phyloP scores from a whole-genome alignment of 176 grass and related monocot genomes.

The Echinochloa phyllopogon region DNA sequence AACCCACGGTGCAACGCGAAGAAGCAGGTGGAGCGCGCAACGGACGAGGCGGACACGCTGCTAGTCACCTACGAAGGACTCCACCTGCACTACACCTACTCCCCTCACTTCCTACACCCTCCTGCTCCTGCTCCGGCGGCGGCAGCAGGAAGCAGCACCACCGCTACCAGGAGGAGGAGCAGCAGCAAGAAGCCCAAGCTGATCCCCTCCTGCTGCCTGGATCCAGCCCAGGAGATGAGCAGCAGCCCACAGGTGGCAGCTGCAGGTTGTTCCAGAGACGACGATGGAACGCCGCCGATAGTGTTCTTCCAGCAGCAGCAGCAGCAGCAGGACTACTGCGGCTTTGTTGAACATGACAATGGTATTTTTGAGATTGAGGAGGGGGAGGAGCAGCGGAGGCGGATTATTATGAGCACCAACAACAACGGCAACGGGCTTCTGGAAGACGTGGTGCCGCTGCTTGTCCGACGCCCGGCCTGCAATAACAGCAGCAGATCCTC shows the following conservation, averaged over 20 bases:
- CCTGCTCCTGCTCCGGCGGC: too few relatives aligned
- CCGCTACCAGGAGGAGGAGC: neutral
- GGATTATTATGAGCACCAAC: too few relatives aligned
- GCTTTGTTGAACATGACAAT: too few relatives aligned
- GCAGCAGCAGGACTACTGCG: too few relatives aligned
- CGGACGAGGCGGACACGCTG: constrained; percentile 71
- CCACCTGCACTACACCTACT: constrained; percentile 92
- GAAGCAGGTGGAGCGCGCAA: constrained; percentile 85
- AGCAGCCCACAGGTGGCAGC: neutral
- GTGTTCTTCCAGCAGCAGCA: neutral
- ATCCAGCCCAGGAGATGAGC: neutral
- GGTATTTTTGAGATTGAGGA: too few relatives aligned
- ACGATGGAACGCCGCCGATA: too few relatives aligned
- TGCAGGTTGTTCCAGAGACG: neutral
- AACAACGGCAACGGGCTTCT: constrained; percentile 43
- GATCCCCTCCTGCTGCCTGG: too few relatives aligned
- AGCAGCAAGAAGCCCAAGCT: constrained; percentile 65
- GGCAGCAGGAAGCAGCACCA: too few relatives aligned
- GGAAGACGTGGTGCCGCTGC: constrained; percentile 82
- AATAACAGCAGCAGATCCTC: neutral
- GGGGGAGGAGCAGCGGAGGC: neutral
- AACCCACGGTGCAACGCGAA: constrained; percentile 96
- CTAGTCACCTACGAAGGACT: constrained; percentile 91
- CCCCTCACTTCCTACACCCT: constrained; percentile 51
- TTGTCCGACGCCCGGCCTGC: constrained; percentile 55